Evolutionary conservation across 1,284 basidiomycete species (phyloP), one percentile per base, ranked within the genome.

Genomic region (Apiotrichum laibachii): DNA sequence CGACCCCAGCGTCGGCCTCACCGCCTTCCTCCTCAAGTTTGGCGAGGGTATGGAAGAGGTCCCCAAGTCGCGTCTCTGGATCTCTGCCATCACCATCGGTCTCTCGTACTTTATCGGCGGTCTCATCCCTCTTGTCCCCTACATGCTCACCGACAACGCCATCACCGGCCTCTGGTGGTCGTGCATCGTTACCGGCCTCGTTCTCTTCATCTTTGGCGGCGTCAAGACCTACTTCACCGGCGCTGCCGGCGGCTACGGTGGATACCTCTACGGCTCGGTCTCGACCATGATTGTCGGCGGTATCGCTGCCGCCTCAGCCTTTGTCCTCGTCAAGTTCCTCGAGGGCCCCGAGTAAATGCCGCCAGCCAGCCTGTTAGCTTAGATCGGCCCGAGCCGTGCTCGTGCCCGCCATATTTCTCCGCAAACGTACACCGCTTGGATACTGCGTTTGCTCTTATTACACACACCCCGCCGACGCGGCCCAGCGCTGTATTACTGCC

Each of bases 51-150:
- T 95, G 63, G 91, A 94, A 82, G 92, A 96, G 79, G 84, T 90
- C 37, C 88, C 89, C 1, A 83, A 83, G 81, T 67, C 81, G 80
- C 68, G 82, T 33, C 69, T 83, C 59, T 96, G 92, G 79, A 83
- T 88, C 50, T 94, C 90, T 2, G 93, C 94, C 1, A 84, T 95
- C 66, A 97, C 93, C 0, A 96, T 97, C 72, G 93, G 93, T 88
- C 90, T 82, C 82, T 93, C 70, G 48, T 94, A 80, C 71, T 79
- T 78, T 53, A 60, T 80, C 57, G 92, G 92, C 56, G 92, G 92
- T 42, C 82, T 92, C 55, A 88, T 95, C 70, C 92, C 92, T 1
- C 83, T 95, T 46, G 67, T 92, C 7, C 94, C 94, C 8, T 97
- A 97, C 80, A 93, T 97, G 81, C 90, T 91, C 81, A 84, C 90